These are phyloP conservation scores for Magnolia officinalis DNA, from an alignment of 164 flowering plant genomes.

Conservation along the genomic window DNA sequence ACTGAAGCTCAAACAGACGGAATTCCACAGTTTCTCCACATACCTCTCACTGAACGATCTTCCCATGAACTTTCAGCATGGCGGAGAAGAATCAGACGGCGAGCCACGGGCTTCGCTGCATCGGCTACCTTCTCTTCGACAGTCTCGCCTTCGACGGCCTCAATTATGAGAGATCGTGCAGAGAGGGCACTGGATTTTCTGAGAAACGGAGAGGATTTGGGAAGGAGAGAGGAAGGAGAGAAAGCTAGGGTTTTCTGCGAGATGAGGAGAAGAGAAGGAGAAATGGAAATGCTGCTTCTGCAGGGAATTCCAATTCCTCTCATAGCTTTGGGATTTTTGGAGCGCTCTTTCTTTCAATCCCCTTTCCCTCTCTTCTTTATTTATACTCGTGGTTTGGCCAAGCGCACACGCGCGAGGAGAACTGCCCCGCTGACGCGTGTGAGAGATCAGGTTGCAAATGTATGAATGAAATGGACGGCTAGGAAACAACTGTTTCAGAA, in stretches of 20 bases:
- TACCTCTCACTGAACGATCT: slow-evolving; percentile 56
- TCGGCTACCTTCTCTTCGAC: slow-evolving; percentile 9
- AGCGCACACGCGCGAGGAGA: no score
- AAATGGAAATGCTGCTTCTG: not conserved
- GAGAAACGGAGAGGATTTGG: not conserved
- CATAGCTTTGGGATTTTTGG: not conserved
- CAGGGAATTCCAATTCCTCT: not conserved
- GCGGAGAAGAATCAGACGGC: slow-evolving; percentile 79
- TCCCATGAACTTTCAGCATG: slow-evolving; percentile 73
- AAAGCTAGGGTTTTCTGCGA: not conserved
- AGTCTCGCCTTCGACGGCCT: slow-evolving; percentile 19
- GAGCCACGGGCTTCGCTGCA: slow-evolving; percentile 24
- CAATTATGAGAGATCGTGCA: slow-evolving; percentile 21
- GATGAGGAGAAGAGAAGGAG: not conserved
- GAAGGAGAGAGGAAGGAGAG: not conserved
- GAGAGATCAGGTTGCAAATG: no score
- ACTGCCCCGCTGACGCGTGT: no score
- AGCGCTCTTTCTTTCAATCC: not conserved
- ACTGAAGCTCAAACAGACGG: not conserved
- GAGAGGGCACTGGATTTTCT: not conserved
- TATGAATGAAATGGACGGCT: no score
- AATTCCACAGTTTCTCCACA: not conserved
- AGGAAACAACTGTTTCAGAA: no score
- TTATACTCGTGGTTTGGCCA: no score
- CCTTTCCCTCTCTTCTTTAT: not conserved